Evolutionary conservation across 1,284 basidiomycete genomes (phyloP).

Genomic region (Moesziomyces aphidis): DNA sequence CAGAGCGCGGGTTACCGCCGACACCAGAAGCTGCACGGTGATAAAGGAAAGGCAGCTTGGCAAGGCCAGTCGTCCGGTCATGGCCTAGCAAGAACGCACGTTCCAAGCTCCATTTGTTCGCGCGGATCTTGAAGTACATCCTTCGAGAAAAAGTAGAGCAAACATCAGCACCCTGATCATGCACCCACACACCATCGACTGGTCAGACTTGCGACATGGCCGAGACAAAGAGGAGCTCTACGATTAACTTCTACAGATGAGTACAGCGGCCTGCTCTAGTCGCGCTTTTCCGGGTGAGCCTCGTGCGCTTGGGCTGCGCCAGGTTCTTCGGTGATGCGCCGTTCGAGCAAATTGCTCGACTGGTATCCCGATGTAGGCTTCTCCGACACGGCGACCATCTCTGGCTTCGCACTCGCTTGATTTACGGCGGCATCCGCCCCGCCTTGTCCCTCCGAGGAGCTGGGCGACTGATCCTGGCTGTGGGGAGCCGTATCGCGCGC

Average conservation of each 20-base stretch:
- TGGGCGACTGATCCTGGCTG: conserved; percentile 10
- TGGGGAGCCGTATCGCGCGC: neutral
- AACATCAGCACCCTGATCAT: too few species aligned
- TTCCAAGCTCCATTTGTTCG: too few species aligned
- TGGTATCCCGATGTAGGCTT: conserved; percentile 9
- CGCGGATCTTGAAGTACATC: too few species aligned
- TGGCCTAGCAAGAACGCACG: too few species aligned
- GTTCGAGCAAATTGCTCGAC: conserved; percentile 24
- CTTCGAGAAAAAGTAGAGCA: too few species aligned
- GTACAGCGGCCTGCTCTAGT: neutral
- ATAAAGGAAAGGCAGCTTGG: too few species aligned
- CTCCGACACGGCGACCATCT: neutral
- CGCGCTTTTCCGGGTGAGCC: neutral
- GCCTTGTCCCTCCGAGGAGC: conserved; percentile 11
- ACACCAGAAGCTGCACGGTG: too few species aligned
- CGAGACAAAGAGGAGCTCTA: neutral
- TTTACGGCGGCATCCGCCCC: neutral
- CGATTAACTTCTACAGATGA: neutral
- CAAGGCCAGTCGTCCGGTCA: too few species aligned
- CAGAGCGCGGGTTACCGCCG: too few species aligned
- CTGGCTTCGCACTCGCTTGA: neutral
- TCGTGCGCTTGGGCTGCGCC: conserved; percentile 2
- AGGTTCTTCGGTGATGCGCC: conserved; percentile 38
- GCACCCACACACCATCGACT: too few species aligned
- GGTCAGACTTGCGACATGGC: too few species aligned